A percentile compares a stretch with the other conserved stretches of the same genome.
These are phyloP conservation scores for Globisporangium sylvaticum DNA, from an alignment of 352 stramenopile genomes.

Conservation along the genomic window DNA sequence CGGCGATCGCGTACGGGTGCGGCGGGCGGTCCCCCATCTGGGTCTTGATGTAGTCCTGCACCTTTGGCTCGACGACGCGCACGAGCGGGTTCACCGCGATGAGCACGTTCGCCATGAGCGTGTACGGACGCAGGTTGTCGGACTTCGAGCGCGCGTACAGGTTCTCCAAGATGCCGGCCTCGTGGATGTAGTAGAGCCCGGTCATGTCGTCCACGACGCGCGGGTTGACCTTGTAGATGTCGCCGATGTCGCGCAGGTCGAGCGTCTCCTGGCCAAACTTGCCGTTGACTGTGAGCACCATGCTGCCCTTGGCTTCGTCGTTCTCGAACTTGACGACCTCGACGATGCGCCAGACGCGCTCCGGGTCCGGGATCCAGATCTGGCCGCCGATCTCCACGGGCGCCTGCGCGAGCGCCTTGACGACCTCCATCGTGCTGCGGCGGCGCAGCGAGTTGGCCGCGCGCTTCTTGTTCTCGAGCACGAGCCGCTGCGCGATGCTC, in stretches of 20 bases:
- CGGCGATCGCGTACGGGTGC: slow-evolving; percentile 80
- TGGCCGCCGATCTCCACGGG: slow-evolving; percentile 75
- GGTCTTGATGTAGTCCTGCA: slow-evolving; percentile 87
- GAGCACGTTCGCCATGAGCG: slow-evolving; percentile 87
- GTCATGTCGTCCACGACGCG: slow-evolving; percentile 88
- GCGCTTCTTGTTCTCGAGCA: slow-evolving; percentile 84
- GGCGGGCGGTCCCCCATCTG: slow-evolving; percentile 83
- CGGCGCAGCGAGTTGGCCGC: slow-evolving; percentile 52
- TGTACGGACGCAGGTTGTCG: slow-evolving; percentile 79
- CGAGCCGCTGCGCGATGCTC: slow-evolving; percentile 77
- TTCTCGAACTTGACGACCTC: slow-evolving; percentile 62
- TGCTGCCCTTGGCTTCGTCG: slow-evolving; percentile 44
- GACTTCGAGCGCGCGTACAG: slow-evolving; percentile 65
- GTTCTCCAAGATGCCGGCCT: slow-evolving; percentile 83
- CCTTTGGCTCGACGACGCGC: slow-evolving; percentile 72
- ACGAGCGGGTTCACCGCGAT: slow-evolving; percentile 87
- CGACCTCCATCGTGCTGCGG: slow-evolving; percentile 69
- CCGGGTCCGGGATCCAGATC: slow-evolving; percentile 84
- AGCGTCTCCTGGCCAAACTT: slow-evolving; percentile 70
- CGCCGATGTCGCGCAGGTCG: slow-evolving; percentile 78
- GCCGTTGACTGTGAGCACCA: slow-evolving; percentile 65
- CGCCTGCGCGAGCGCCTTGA: slow-evolving; percentile 55
- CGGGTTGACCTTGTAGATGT: slow-evolving; percentile 85
- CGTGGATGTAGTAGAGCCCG: slow-evolving; percentile 86
- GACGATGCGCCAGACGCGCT: slow-evolving; percentile 81